A percentile compares a stretch with the other conserved stretches of the same genome.
Conservation (phyloP, 2,329 filamentous ascomycete species). For the Colletotrichum cuscutae region DNA sequence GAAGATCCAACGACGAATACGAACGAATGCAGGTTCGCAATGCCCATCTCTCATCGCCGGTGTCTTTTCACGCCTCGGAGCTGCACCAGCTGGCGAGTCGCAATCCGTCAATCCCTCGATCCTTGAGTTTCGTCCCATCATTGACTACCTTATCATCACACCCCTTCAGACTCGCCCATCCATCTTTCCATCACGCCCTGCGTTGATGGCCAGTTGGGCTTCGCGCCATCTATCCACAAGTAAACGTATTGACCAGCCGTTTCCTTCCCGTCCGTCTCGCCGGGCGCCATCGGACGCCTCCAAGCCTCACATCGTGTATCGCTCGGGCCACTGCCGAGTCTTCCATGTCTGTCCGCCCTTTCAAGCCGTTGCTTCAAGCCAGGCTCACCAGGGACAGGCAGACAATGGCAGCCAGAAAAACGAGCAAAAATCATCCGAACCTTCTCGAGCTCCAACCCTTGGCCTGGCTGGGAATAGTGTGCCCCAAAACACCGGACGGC, state of each 20-base stretch:
- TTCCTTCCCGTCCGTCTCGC: neutral
- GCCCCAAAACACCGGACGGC: slow-evolving; percentile 16
- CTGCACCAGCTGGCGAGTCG: neutral
- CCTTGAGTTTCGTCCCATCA: neutral
- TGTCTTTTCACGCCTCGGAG: neutral
- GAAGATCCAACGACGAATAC: no score
- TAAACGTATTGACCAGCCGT: neutral
- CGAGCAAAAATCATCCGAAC: neutral
- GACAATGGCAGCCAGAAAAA: no score
- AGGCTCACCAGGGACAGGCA: neutral
- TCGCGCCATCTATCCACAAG: neutral
- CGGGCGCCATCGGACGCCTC: neutral
- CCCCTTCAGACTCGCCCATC: neutral
- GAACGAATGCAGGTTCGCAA: neutral
- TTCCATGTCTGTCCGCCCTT: neutral
- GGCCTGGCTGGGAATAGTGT: neutral
- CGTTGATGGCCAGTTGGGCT: no score
- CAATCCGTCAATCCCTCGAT: neutral
- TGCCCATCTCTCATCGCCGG: neutral
- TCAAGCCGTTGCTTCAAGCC: neutral
- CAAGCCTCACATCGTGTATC: neutral
- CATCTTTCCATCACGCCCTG: neutral
- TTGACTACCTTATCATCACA: neutral
- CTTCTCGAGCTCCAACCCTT: neutral
- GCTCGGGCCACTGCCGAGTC: neutral